Conservation (phyloP, 2,329 filamentous ascomycete genomes). For the Aschersonia sp. region DNA sequence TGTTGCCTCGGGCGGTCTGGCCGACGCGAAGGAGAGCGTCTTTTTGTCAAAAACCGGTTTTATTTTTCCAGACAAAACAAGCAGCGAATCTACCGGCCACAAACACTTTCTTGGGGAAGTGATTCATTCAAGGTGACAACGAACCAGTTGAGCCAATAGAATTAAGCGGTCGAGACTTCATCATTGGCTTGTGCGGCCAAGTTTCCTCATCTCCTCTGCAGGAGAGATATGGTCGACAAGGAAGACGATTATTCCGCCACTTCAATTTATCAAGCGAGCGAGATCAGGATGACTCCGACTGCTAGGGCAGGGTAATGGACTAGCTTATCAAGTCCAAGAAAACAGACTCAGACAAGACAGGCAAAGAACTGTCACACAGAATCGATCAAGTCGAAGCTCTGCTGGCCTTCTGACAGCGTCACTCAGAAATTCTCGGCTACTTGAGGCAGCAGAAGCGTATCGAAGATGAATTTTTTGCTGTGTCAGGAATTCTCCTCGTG, state of each 20-base stretch:
- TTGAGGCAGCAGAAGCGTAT: not conserved
- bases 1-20: not conserved
- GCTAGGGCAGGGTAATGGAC: not conserved
- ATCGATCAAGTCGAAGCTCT: not conserved
- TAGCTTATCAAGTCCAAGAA: too few species aligned
- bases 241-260: not conserved
- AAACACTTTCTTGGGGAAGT: too few species aligned
- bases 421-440: not conserved
- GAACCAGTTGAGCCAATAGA: too few species aligned
- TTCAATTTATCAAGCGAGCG: not conserved
- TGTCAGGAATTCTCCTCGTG: not conserved
- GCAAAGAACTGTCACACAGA: not conserved
- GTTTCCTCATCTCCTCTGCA: too few species aligned
- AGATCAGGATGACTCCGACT: not conserved
- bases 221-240: too few species aligned
- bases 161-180: too few species aligned
- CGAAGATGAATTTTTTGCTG: not conserved
- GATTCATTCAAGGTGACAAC: too few species aligned
- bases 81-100: too few species aligned
- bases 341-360: not conserved
- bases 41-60: too few species aligned
- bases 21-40: not conserved
- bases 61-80: too few species aligned
- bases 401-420: not conserved
- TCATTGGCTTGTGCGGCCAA: too few species aligned